These are phyloP conservation scores for Podospora pseudocomata DNA, from an alignment of 495 filamentous ascomycete genomes.

Conservation along the genomic window DNA sequence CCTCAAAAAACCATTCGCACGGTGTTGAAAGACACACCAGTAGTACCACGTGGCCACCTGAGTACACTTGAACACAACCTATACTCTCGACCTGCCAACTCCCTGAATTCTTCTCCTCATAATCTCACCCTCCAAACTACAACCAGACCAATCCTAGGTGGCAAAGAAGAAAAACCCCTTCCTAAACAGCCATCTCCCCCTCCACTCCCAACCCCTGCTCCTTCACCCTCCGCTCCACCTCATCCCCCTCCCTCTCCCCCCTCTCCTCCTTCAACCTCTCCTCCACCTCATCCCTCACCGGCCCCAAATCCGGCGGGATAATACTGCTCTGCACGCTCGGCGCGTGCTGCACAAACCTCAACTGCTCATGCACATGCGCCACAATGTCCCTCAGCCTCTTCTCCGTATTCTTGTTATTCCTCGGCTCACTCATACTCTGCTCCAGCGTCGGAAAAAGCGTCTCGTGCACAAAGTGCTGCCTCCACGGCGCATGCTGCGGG, in stretches of 20 bases:
- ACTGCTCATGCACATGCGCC: conserved; percentile 72
- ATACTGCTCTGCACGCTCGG: conserved; percentile 83
- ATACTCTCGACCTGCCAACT: too few species aligned
- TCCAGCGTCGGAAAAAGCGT: conserved; percentile 74
- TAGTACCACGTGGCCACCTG: too few species aligned
- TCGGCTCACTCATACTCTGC: conserved; percentile 56
- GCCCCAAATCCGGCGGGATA: conserved; percentile 74
- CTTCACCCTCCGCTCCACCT: conserved; percentile 39
- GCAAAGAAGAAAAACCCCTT: neutral
- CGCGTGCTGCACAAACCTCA: conserved; percentile 77
- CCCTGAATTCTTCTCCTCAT: too few species aligned
- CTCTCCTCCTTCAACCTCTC: conserved; percentile 68
- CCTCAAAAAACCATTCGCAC: too few species aligned
- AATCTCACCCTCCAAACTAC: too few species aligned
- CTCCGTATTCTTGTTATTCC: conserved; percentile 72
- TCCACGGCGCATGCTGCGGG: conserved; percentile 68
- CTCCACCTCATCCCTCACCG: conserved; percentile 75
- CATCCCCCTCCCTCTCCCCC: conserved; percentile 50
- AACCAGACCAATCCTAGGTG: too few species aligned
- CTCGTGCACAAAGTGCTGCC: conserved; percentile 79
- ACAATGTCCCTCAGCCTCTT: conserved; percentile 73
- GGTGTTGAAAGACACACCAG: too few species aligned
- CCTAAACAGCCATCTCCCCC: conserved; percentile 36
- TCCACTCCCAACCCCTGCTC: conserved; percentile 42
- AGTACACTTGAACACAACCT: too few species aligned